Conservation (phyloP, 176 grass and related monocot genomes). For the Rhynchospora breviuscula region DNA sequence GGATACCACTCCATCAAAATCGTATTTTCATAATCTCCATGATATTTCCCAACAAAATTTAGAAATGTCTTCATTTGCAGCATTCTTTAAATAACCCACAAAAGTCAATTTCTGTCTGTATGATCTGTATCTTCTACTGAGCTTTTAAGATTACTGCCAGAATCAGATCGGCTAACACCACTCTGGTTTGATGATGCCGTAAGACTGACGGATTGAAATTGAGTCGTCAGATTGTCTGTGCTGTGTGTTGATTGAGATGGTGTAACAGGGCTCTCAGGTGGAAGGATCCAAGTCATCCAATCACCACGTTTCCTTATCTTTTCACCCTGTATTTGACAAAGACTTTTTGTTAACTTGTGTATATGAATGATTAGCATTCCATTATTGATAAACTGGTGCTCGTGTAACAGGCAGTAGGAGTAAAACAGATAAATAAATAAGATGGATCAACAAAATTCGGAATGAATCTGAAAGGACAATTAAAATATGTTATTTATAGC, state of each 20-base stretch:
- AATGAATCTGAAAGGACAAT: not conserved
- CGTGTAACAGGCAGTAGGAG: not conserved
- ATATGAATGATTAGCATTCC: not conserved
- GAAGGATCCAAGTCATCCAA: conserved; percentile 41
- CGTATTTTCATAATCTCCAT: conserved; percentile 4
- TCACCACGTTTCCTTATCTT: conserved; percentile 42
- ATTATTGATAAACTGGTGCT: not conserved
- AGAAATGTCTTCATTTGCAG: conserved; percentile 17
- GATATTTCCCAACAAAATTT: conserved; percentile 17
- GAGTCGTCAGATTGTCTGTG: conserved; percentile 22
- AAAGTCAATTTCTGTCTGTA: conserved; percentile 19
- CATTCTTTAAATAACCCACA: not conserved
- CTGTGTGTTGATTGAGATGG: conserved; percentile 10
- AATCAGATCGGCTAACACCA: conserved; percentile 15
- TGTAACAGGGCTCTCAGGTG: conserved; percentile 11
- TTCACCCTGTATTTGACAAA: conserved; percentile 31
- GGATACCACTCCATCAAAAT: not conserved
- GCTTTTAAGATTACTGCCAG: conserved; percentile 24
- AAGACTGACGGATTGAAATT: conserved; percentile 25
- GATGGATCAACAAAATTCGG: not conserved
- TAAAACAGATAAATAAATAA: not conserved
- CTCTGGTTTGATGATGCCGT: not conserved
- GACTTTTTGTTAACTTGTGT: conserved; percentile 11
- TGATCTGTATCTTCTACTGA: conserved; percentile 16
- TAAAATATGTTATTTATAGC: not conserved